phyloP scores from a whole-genome alignment of 2,329 filamentous ascomycete species.

The Arthroderma sp. region DNA sequence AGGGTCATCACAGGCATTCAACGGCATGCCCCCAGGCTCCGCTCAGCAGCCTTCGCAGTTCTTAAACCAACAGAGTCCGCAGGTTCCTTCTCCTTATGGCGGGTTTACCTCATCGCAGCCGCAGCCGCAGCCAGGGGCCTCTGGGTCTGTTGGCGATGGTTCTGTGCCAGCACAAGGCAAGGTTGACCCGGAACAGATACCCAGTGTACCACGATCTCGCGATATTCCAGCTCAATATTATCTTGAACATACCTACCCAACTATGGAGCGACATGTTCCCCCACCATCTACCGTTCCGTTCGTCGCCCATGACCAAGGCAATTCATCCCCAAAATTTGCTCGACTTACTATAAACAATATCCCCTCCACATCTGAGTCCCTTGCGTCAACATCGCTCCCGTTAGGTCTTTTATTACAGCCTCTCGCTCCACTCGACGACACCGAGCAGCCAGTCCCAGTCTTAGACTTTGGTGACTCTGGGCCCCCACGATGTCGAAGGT shows the following conservation, averaged over 20 bases:
- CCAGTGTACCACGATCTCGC: constrained; percentile 75
- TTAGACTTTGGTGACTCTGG: constrained; percentile 88
- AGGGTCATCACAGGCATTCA: constrained; percentile 57
- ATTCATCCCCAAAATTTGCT: constrained; percentile 87
- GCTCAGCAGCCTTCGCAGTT: constrained; percentile 42
- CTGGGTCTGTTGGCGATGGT: constrained; percentile 37
- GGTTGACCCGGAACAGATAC: constrained; percentile 84
- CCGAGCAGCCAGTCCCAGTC: constrained; percentile 78
- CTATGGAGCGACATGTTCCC: constrained; percentile 85
- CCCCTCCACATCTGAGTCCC: constrained; percentile 65
- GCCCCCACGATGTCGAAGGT: constrained; percentile 82
- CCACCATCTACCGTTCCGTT: constrained; percentile 81
- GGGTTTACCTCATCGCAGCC: constrained; percentile 19
- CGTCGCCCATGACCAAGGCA: constrained; percentile 90
- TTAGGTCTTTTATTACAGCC: constrained; percentile 83
- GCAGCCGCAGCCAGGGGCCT: constrained; percentile 17
- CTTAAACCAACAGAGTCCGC: constrained; percentile 39
- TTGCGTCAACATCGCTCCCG: constrained; percentile 69
- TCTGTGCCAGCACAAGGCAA: constrained; percentile 56
- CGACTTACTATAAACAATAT: constrained; percentile 90
- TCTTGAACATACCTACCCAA: constrained; percentile 78
- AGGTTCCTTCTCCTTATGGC: constrained; percentile 23
- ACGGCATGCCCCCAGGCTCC: constrained; percentile 51
- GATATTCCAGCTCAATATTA: constrained; percentile 76
- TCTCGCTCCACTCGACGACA: constrained; percentile 66